Percentiles rank a stretch among this genome's conserved stretches.
Evolutionary conservation across 331 rosid genomes (phyloP).

Genomic region (Telfairia occidentalis): DNA sequence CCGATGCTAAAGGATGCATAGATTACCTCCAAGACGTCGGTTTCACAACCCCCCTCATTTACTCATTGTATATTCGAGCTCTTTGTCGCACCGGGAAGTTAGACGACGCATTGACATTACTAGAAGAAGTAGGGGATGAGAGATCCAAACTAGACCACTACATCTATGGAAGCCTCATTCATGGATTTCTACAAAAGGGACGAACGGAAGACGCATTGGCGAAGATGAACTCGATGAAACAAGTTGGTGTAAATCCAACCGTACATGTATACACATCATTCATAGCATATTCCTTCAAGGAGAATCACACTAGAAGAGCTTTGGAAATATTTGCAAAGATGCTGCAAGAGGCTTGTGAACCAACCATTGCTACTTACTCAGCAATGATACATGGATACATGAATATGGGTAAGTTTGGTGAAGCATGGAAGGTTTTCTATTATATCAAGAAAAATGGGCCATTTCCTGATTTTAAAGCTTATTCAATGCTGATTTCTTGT

Average conservation of each 20-base stretch:
- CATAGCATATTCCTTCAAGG: constrained; percentile 51
- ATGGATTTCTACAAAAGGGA: constrained; percentile 55
- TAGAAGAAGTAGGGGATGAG: constrained; percentile 34
- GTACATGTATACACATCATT: constrained; percentile 75
- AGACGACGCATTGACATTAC: constrained; percentile 53
- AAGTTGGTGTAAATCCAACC: constrained; percentile 41
- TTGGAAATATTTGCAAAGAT: constrained; percentile 39
- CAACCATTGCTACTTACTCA: constrained; percentile 55
- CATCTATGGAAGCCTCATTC: constrained; percentile 75
- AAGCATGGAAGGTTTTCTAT: constrained; percentile 64
- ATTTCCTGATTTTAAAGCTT: constrained; percentile 65
- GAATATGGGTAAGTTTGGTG: constrained; percentile 44
- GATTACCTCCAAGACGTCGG: constrained; percentile 46
- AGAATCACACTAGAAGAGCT: constrained; percentile 49
- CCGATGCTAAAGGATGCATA: constrained; percentile 49
- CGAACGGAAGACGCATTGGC: constrained; percentile 53
- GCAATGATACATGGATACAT: constrained; percentile 64
- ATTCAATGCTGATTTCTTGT: constrained; percentile 58
- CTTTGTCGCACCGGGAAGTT: constrained; percentile 62
- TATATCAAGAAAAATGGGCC: constrained; percentile 64
- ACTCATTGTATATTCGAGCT: constrained; percentile 54
- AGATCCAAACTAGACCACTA: constrained; percentile 31
- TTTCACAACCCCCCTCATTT: constrained; percentile 36
- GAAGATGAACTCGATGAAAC: constrained; percentile 54
- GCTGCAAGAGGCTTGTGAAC: constrained; percentile 56